Evolutionary conservation across 1,284 basidiomycete genomes (phyloP).

Genomic region (Rhodotorula sp.): DNA sequence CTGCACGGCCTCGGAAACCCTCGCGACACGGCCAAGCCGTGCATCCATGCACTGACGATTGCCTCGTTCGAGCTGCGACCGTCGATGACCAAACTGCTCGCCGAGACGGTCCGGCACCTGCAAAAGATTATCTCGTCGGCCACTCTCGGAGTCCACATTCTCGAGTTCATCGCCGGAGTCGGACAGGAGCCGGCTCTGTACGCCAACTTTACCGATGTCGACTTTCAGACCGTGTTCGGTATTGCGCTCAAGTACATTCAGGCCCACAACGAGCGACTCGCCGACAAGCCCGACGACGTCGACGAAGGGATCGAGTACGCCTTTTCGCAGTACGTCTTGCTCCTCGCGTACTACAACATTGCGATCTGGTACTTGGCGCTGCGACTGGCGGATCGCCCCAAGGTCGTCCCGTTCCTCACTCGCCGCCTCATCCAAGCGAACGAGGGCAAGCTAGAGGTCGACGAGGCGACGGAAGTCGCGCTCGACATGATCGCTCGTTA

Average conservation of each 20-base stretch:
- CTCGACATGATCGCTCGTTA: conserved; percentile 97
- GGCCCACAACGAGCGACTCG: conserved; percentile 65
- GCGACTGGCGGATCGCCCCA: conserved; percentile 76
- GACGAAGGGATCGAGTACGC: conserved; percentile 65
- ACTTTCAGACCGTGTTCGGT: conserved; percentile 92
- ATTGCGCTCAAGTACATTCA: conserved; percentile 94
- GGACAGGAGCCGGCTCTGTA: conserved; percentile 77
- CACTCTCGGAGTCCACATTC: conserved; percentile 90
- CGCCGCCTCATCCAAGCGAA: conserved; percentile 84
- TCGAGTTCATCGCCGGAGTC: conserved; percentile 85
- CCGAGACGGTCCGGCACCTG: conserved; percentile 80
- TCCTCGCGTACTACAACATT: conserved; percentile 88
- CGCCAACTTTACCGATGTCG: conserved; percentile 86
- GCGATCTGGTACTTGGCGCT: conserved; percentile 94
- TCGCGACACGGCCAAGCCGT: conserved; percentile 83
- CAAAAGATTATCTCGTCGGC: conserved; percentile 93
- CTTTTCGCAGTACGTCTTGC: conserved; percentile 89
- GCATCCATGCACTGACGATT: conserved; percentile 84
- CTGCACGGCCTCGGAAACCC: conserved; percentile 71
- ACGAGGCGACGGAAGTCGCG: conserved; percentile 91
- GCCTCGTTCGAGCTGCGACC: conserved; percentile 84
- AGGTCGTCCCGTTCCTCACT: conserved; percentile 82
- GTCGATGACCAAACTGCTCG: conserved; percentile 76
- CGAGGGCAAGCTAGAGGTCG: conserved; percentile 69
- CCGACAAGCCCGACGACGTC: conserved; percentile 52